Base-by-base conservation (phyloP, 305 asterid genomes). In the Solanum aculeatissimum region DNA sequence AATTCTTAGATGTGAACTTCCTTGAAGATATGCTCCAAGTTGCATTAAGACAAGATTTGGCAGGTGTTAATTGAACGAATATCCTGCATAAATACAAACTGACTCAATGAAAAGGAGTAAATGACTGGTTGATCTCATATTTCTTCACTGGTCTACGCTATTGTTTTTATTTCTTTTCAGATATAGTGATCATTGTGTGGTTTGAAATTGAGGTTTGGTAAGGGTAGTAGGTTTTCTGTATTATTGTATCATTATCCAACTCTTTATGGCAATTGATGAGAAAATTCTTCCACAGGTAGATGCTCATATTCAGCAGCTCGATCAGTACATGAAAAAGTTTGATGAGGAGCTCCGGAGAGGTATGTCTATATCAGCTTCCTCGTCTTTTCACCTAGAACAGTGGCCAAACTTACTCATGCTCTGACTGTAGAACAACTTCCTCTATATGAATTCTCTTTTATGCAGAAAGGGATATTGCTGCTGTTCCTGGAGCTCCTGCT, bases 251-350 rank as follows among this genome's bases (percentile, higher is more conserved):
- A 7, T 77, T 53, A 29, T 29, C 16, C 43, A 29, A 18, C 66
- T 29, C 82, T 29, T 51, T 66, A 12, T 62, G 75, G 55, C 42
- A 69, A 69, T 51, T 29, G 57, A 53, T 60, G 7, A 83, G 53
- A 83, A 19, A 69, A 63, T 72, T 85, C 68, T 83, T 38, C 47
- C 74, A 86, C 89, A 95, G 98, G 98, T 95, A 23, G 99, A 97
- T 88, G 86, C 95, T 82, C 98, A 95, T 85, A 91, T 97, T 87
- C 99, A 95, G 86, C 99, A 94, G 89, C 98, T 97, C 68, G 99
- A 97, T 89, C 98, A 92, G 86, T 94, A 93, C 84, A 81, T 97
- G 89, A 95, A 91, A 91, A 97, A 92, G 89, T 89, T 92, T 69
- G 98, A 95, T 84, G 98, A 97, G 88, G 98, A 93, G 87, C 95